Conservation (phyloP, 2,329 filamentous ascomycete genomes). For the Pleomassaria siparia region DNA sequence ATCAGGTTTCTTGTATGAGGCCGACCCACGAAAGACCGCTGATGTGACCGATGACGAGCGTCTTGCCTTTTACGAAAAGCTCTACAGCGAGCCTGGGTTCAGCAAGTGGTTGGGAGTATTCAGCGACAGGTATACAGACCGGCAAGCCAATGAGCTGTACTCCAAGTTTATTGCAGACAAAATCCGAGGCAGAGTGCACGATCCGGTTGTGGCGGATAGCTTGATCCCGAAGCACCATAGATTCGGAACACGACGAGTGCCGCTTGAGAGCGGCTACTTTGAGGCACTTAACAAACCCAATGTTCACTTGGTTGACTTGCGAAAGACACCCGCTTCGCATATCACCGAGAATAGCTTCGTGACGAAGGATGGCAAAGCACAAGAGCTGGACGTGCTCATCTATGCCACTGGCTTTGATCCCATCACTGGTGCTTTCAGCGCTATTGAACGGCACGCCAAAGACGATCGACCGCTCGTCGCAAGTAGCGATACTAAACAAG, state of each 20-base stretch:
- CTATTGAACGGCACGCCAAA: conserved; percentile 24
- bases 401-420: conserved; percentile 22
- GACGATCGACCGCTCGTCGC: conserved; percentile 22
- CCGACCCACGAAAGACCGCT: conserved; percentile 31
- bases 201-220: conserved; percentile 48
- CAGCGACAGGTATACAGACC: conserved; percentile 22
- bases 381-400: conserved; percentile 37
- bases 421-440: conserved; percentile 30
- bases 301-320: conserved; percentile 32
- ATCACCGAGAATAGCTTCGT: conserved; percentile 40
- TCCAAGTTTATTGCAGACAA: conserved; percentile 38
- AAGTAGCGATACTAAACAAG: conserved; percentile 14
- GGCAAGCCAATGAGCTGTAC: conserved; percentile 25
- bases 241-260: conserved; percentile 45
- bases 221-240: conserved; percentile 42
- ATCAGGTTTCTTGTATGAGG: conserved; percentile 31
- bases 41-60: conserved; percentile 38
- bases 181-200: conserved; percentile 33
- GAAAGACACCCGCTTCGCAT: conserved; percentile 36
- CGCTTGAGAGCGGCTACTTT: conserved; percentile 46
- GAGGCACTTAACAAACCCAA: conserved; percentile 43
- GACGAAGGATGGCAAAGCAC: conserved; percentile 33
- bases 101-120: conserved; percentile 27
- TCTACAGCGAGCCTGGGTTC: background rate
- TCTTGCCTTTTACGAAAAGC: conserved; percentile 30